These are phyloP conservation scores for Penicillium sp. DNA, from an alignment of 2,329 filamentous ascomycete species.

Conservation along the genomic window DNA sequence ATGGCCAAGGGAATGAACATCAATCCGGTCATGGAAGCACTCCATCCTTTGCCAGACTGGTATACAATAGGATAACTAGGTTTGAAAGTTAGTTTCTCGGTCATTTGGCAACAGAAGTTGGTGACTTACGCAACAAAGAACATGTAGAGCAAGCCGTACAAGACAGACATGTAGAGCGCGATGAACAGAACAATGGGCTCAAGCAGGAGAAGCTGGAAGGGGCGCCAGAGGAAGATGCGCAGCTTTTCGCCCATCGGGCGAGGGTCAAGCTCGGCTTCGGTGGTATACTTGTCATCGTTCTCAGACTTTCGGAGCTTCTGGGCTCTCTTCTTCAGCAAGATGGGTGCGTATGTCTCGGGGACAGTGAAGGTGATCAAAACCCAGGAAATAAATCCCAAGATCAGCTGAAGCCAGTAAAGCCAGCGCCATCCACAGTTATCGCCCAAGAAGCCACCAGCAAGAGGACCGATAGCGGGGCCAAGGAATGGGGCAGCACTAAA, in stretches of 20 bases:
- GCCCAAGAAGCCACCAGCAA: slow-evolving; percentile 74
- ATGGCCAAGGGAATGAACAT: slow-evolving; percentile 86
- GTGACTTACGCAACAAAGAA: slow-evolving; percentile 56
- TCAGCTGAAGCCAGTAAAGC: slow-evolving; percentile 86
- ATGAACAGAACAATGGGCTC: slow-evolving; percentile 87
- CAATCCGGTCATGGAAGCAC: slow-evolving; percentile 71
- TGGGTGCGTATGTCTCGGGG: slow-evolving; percentile 84
- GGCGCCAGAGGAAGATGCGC: slow-evolving; percentile 73
- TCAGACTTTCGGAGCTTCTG: slow-evolving; percentile 70
- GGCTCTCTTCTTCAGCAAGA: slow-evolving; percentile 71
- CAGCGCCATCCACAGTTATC: slow-evolving; percentile 75
- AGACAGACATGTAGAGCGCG: slow-evolving; percentile 80
- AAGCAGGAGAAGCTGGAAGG: slow-evolving; percentile 80
- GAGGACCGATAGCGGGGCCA: slow-evolving; percentile 74
- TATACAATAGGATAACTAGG: slow-evolving; percentile 62
- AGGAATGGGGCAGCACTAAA: slow-evolving; percentile 83
- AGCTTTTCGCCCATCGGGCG: slow-evolving; percentile 70
- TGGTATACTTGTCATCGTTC: slow-evolving; percentile 68
- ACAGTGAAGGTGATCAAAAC: slow-evolving; percentile 82
- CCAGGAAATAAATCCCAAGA: slow-evolving; percentile 71
- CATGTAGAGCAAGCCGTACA: slow-evolving; percentile 58
- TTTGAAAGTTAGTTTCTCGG: slow-evolving; percentile 13
- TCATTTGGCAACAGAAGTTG: slow-evolving; percentile 22
- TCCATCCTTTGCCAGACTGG: slow-evolving; percentile 77
- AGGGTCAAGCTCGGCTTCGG: slow-evolving; percentile 77